These are phyloP conservation scores for Ceratobasidium theobromae DNA, from an alignment of 1,284 basidiomycete species.

Conservation along the genomic window DNA sequence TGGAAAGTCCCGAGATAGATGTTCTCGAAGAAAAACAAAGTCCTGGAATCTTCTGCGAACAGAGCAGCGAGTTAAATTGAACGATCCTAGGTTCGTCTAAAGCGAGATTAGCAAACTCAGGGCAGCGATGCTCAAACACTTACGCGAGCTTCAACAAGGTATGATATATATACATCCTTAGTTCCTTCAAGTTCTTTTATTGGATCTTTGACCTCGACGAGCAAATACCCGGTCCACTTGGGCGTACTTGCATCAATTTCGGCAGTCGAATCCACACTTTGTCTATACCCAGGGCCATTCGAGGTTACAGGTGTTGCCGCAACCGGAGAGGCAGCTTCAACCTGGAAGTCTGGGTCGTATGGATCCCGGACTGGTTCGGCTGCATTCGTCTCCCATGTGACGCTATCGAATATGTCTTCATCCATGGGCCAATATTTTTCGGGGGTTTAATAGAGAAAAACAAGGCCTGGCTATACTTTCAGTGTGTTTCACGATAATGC, in stretches of 20 bases:
- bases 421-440: slow-evolving; percentile 7
- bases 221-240: slow-evolving; percentile 88
- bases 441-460: neutral
- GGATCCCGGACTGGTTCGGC: slow-evolving; percentile 41
- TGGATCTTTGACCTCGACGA: slow-evolving; percentile 85
- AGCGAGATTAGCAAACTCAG: slow-evolving; percentile 32
- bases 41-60: slow-evolving; percentile 92
- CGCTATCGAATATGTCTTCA: slow-evolving; percentile 82
- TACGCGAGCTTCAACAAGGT: slow-evolving; percentile 88
- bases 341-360: slow-evolving; percentile 49
- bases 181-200: slow-evolving; percentile 94
- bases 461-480: neutral
- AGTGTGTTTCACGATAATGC: neutral
- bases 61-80: slow-evolving; percentile 69
- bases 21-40: slow-evolving; percentile 90
- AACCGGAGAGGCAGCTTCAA: slow-evolving; percentile 39
- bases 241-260: slow-evolving; percentile 45
- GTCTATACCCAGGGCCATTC: slow-evolving; percentile 25
- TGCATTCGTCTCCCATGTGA: slow-evolving; percentile 78
- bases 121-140: slow-evolving; percentile 36
- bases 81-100: slow-evolving; percentile 81
- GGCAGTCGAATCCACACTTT: slow-evolving; percentile 24
- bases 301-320: slow-evolving; percentile 21
- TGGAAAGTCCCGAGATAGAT: slow-evolving; percentile 89
- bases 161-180: slow-evolving; percentile 95